Evolutionary conservation across 2,329 filamentous ascomycete genomes (phyloP).

Genomic region (Pyricularia sp.): DNA sequence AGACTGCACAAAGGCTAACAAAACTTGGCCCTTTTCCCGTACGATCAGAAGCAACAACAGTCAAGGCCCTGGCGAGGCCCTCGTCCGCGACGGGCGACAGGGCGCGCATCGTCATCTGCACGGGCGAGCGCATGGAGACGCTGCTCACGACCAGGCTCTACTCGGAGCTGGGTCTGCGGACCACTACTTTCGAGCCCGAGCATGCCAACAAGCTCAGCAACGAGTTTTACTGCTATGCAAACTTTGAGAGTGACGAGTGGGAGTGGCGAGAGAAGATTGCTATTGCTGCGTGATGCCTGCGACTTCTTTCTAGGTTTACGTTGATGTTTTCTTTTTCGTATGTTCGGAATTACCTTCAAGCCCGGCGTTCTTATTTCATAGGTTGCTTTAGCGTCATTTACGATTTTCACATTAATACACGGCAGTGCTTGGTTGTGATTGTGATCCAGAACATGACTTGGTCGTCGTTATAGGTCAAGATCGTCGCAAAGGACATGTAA

Average conservation of each 20-base stretch:
- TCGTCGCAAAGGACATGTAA: background rate
- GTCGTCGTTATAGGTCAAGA: background rate
- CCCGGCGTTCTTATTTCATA: background rate
- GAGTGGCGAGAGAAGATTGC: slow-evolving; percentile 20
- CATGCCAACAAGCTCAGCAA: slow-evolving; percentile 71
- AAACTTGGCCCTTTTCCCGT: background rate
- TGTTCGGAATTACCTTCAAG: background rate
- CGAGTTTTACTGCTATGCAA: slow-evolving; percentile 72
- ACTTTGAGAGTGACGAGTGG: slow-evolving; percentile 57
- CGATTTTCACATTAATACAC: background rate
- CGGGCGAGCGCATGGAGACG: slow-evolving; percentile 65
- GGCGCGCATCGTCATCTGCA: slow-evolving; percentile 55
- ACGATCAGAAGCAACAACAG: slow-evolving; percentile 58
- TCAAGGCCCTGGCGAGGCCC: slow-evolving; percentile 58
- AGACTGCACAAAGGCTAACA: too few species aligned
- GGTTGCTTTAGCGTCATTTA: background rate
- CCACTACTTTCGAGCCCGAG: slow-evolving; percentile 58
- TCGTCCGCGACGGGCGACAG: slow-evolving; percentile 2
- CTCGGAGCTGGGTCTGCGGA: slow-evolving; percentile 46
- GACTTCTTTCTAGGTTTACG: too few species aligned
- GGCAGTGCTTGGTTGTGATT: background rate
- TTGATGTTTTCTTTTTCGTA: background rate
- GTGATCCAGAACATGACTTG: background rate
- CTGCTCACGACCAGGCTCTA: slow-evolving; percentile 58
- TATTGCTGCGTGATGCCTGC: background rate